phyloP scores from a whole-genome alignment of 2,329 filamentous ascomycete genomes.

The Aspergillus carbonarius region DNA sequence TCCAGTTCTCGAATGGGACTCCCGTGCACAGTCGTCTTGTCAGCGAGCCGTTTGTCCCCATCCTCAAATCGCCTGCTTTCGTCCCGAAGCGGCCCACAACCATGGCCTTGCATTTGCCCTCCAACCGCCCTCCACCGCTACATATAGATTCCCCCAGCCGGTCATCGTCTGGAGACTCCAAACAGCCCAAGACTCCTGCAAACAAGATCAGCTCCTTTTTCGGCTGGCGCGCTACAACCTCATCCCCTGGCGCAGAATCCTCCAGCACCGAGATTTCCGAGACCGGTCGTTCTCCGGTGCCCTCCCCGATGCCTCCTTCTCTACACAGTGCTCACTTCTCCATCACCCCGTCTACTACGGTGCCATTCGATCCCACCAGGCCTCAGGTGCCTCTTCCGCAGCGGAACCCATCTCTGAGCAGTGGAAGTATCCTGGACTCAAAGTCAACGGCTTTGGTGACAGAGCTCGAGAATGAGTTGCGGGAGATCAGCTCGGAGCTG shows the following conservation, averaged over 20 bases:
- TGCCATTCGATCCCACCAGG: constrained; percentile 51
- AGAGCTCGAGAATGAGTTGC: constrained; percentile 91
- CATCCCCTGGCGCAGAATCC: constrained; percentile 57
- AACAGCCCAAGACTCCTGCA: constrained; percentile 52
- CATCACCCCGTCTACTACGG: constrained; percentile 42
- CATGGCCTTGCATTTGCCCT: constrained; percentile 47
- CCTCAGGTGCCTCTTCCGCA: constrained; percentile 49
- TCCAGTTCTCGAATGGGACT: constrained; percentile 39
- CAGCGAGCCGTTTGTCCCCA: constrained; percentile 52
- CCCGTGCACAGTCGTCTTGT: constrained; percentile 42
- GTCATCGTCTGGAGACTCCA: constrained; percentile 36
- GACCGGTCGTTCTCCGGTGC: constrained; percentile 57
- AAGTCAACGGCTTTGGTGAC: constrained; percentile 63
- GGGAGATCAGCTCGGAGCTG: constrained; percentile 88
- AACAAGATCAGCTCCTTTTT: constrained; percentile 66
- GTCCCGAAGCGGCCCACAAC: constrained; percentile 42
- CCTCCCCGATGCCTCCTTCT: constrained; percentile 52
- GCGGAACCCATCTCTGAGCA: constrained; percentile 44
- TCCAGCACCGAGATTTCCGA: constrained; percentile 65
- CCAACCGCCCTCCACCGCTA: constrained; percentile 43
- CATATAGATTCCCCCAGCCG: constrained; percentile 43
- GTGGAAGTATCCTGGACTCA: constrained; percentile 44
- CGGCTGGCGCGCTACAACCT: constrained; percentile 60
- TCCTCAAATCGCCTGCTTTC: constrained; percentile 67
- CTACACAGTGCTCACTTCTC: constrained; percentile 33